Base-by-base conservation (phyloP, 768 basidiomycete species). In the Lactifluus piperatus region DNA sequence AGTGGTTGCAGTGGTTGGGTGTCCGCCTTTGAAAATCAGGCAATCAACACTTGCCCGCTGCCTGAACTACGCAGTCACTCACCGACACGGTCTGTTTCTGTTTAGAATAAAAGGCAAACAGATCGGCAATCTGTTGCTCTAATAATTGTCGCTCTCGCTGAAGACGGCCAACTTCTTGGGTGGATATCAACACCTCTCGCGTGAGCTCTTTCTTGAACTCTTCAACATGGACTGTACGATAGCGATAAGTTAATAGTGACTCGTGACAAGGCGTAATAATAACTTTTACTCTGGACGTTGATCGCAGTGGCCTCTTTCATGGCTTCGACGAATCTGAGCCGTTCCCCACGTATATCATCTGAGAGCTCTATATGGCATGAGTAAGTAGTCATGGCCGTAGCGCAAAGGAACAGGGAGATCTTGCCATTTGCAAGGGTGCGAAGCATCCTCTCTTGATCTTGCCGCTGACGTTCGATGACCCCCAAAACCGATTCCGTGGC, bases 271-370 rank as follows among this genome's bases (percentile, higher is more conserved):
- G 48, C 34, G 18, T 3, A 9, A 30, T 16, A 20, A 32, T 43
- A 9, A 37, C 8, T 58, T 70, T 63, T 71, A 87, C 89, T 74
- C 69, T 89, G 85, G 2, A 94, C 83, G 63, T 94, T 93, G 65
- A 94, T 88, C 1, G 83, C 82, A 0, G 92, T 94, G 1, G 91
- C 92, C 65, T 92, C 88, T 68, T 89, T 89, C 91, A 94, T 94
- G n/a, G 92, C 91, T 66, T 94, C 92, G 5, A 94, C 88, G 65
- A 94, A 94, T 6, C 88, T 77, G 54, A 94, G 72, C 48, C 91
- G 73, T 71, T 94, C 91, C 1, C 92, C 91, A 53, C 85, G 84
- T 54, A 94, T 93, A 65, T 94, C 92, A 56, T 81, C 79, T 3
- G 85, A 85, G 22, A 94, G 78, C 68, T 91, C 91, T 90, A 65